Conservation (phyloP, 2,329 filamentous ascomycete genomes). For the Botrytis squamosa region DNA sequence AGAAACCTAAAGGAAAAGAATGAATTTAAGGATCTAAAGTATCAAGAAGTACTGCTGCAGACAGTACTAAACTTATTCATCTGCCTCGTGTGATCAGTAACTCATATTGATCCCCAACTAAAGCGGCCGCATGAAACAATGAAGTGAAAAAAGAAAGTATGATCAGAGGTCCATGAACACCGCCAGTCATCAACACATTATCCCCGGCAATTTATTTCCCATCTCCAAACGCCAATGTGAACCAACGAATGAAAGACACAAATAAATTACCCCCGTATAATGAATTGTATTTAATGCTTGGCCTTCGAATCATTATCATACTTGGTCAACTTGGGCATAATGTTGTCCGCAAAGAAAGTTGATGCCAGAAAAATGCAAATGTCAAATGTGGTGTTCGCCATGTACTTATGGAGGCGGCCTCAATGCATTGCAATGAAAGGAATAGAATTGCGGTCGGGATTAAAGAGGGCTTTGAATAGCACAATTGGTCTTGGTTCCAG, state of each 20-base stretch:
- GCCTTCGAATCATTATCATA: neutral
- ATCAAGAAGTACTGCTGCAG: neutral
- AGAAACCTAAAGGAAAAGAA: neutral
- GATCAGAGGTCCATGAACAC: conserved; percentile 8
- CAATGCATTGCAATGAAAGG: neutral
- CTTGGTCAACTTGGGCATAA: neutral
- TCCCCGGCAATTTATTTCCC: conserved; percentile 15
- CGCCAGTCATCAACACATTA: conserved; percentile 2
- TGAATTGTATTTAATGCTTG: conserved; percentile 15
- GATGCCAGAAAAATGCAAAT: neutral
- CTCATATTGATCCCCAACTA: neutral
- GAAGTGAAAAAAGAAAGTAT: neutral
- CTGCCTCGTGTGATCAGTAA: neutral
- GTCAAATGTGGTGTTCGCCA: neutral
- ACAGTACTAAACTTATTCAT: neutral
- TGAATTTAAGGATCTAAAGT: neutral
- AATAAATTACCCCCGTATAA: conserved; percentile 17
- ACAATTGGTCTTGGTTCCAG: neutral
- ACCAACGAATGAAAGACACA: conserved; percentile 15
- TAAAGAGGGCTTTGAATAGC: neutral
- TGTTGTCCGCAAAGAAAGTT: neutral
- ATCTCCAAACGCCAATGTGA: conserved; percentile 21
- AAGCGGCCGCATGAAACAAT: neutral
- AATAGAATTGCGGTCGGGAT: neutral
- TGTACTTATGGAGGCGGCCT: neutral